phyloP scores from a whole-genome alignment of 805 yeast species.

The Yarrowia divulgata region DNA sequence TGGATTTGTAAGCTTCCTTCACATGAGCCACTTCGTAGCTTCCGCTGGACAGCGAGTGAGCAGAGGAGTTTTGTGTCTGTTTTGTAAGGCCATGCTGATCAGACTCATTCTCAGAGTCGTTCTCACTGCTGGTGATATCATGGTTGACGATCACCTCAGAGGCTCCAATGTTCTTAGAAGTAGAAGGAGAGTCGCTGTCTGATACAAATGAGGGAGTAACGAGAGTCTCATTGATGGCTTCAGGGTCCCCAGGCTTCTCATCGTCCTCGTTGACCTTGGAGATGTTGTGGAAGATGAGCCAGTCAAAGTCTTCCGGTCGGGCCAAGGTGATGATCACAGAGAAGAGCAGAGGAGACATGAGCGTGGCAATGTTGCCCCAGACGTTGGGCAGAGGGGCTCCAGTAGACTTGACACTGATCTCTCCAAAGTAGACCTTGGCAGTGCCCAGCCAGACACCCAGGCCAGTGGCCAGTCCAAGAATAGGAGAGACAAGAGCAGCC shows the following conservation, averaged over 20 bases:
- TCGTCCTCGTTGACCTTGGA: conserved; percentile 14
- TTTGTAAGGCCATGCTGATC: conserved; percentile 6
- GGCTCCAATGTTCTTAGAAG: neutral
- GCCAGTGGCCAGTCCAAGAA: conserved; percentile 40
- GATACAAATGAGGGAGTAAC: neutral
- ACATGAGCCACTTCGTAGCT: neutral
- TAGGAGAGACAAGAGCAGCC: conserved; percentile 38
- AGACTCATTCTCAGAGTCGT: conserved; percentile 13
- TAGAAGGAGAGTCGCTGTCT: neutral
- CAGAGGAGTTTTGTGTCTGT: neutral
- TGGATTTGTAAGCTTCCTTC: neutral
- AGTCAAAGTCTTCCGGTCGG: conserved; percentile 55
- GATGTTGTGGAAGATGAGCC: conserved; percentile 42
- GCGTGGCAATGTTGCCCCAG: conserved; percentile 48
- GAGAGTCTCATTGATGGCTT: neutral
- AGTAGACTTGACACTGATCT: conserved; percentile 46
- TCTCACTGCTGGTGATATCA: conserved; percentile 21
- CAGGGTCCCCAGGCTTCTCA: conserved; percentile 11
- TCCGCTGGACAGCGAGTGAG: conserved; percentile 10
- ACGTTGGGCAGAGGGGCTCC: conserved; percentile 40
- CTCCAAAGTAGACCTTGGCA: conserved; percentile 46
- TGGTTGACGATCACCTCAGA: conserved; percentile 8
- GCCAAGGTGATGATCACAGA: conserved; percentile 49
- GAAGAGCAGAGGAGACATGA: conserved; percentile 46
- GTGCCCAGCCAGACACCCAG: conserved; percentile 44